Percentiles rank a stretch among this genome's conserved stretches.
These are phyloP conservation scores for Akebia trifoliata DNA, from an alignment of 164 flowering plant genomes.

Conservation along the genomic window DNA sequence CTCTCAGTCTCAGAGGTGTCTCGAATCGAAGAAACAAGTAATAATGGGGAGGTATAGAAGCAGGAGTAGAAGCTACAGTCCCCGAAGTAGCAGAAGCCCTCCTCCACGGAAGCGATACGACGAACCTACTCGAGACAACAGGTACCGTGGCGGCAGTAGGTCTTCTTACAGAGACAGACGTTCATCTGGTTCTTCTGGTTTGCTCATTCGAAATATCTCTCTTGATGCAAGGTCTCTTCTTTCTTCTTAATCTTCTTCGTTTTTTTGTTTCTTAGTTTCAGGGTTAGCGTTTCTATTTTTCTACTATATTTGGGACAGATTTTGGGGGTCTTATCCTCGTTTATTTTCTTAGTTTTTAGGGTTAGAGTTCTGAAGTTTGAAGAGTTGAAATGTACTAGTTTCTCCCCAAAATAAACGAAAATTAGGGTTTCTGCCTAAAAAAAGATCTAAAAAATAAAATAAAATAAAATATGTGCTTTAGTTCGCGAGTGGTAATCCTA, in stretches of 20 bases:
- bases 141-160: slow-evolving; percentile 31
- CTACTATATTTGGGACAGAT: not conserved
- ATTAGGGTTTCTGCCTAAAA: too few relatives aligned
- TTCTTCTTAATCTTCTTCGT: not conserved
- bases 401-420: too few relatives aligned
- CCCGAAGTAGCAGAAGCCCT: slow-evolving; percentile 49
- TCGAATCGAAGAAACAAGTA: not conserved
- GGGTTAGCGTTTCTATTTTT: not conserved
- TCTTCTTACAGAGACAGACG: slow-evolving; percentile 47
- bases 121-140: slow-evolving; percentile 56
- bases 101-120: slow-evolving; percentile 41
- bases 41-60: slow-evolving; percentile 57
- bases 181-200: slow-evolving; percentile 69
- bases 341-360: not conserved
- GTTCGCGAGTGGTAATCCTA: too few relatives aligned
- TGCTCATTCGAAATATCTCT: slow-evolving; percentile 86
- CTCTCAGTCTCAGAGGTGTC: not conserved
- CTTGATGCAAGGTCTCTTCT: slow-evolving; percentile 64
- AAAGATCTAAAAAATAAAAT: too few relatives aligned
- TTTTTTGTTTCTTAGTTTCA: not conserved
- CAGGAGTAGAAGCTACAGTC: slow-evolving; percentile 46
- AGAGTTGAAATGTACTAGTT: not conserved
- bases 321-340: not conserved
- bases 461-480: too few relatives aligned
- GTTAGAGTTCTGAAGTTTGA: not conserved